Conservation (phyloP, 2,329 filamentous ascomycete species). For the Bretziella fagacearum region DNA sequence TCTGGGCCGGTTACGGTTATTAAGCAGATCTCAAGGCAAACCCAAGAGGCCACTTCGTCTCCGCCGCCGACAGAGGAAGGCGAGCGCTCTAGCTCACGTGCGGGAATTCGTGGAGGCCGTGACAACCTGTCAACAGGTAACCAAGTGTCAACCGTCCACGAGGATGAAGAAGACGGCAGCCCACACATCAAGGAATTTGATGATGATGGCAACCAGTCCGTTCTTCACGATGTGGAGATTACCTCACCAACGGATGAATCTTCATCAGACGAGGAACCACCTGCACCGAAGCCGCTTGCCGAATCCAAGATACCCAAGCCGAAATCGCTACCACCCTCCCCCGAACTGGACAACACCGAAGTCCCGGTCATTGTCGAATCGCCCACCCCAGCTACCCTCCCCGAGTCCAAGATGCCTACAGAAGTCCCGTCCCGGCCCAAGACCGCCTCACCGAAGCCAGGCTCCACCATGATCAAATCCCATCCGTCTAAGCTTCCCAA, state of each 20-base stretch:
- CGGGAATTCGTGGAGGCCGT: slow-evolving; percentile 45
- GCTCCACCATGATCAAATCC: slow-evolving; percentile 1
- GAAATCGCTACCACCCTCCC: not conserved
- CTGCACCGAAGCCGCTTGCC: slow-evolving; percentile 17
- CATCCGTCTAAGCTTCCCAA: slow-evolving; percentile 12
- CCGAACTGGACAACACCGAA: not conserved
- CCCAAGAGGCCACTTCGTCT: not conserved
- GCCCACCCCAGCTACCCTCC: not conserved
- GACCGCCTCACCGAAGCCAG: slow-evolving; percentile 10
- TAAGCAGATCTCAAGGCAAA: slow-evolving; percentile 4
- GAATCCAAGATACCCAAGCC: slow-evolving; percentile 1
- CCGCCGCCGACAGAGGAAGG: slow-evolving; percentile 5
- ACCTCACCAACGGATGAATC: slow-evolving; percentile 25
- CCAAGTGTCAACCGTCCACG: slow-evolving; percentile 55
- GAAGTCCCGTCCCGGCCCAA: slow-evolving; percentile 2
- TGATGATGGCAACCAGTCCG: slow-evolving; percentile 18
- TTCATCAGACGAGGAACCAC: slow-evolving; percentile 25
- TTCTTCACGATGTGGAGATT: slow-evolving; percentile 2
- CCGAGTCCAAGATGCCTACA: not conserved
- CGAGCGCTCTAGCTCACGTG: slow-evolving; percentile 33
- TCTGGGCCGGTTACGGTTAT: slow-evolving; percentile 19
- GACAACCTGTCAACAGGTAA: slow-evolving; percentile 67
- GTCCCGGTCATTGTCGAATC: slow-evolving; percentile 7
- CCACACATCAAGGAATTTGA: not conserved
- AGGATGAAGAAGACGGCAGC: slow-evolving; percentile 45